A percentile compares a stretch with the other conserved stretches of the same genome.
These are phyloP conservation scores for Xylariaceae sp. DNA, from an alignment of 2,329 filamentous ascomycete species.

Conservation along the genomic window DNA sequence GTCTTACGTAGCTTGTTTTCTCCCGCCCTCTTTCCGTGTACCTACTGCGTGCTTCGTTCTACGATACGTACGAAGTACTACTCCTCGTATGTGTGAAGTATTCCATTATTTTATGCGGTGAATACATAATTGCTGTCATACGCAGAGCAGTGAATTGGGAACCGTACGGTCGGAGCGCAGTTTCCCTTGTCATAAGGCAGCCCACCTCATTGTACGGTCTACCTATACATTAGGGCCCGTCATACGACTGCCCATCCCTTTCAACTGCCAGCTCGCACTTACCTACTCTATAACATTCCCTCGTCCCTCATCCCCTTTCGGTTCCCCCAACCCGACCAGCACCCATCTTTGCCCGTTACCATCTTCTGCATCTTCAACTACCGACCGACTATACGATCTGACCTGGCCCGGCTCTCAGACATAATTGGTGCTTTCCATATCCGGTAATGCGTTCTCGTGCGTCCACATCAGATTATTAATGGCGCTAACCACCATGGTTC, in stretches of 20 bases:
- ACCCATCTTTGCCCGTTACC: not conserved
- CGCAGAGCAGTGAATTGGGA: no score
- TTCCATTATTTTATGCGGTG: not conserved
- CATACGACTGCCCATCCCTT: not conserved
- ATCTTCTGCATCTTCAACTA: not conserved
- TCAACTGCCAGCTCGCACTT: not conserved
- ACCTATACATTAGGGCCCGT: not conserved
- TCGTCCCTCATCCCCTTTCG: not conserved
- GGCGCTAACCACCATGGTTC: slow-evolving; percentile 6
- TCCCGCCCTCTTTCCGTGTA: not conserved
- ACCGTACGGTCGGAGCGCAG: no score
- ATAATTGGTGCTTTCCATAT: slow-evolving; percentile 17
- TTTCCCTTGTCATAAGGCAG: not conserved
- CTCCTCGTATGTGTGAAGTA: not conserved
- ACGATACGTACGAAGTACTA: no score
- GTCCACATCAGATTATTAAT: not conserved
- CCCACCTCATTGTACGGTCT: not conserved
- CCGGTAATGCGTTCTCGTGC: slow-evolving; percentile 11
- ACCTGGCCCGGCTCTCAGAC: slow-evolving; percentile 1
- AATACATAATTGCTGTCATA: not conserved
- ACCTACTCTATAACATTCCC: not conserved
- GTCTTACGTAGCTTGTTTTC: not conserved
- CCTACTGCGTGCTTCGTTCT: no score
- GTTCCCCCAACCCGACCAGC: not conserved
- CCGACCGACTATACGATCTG: not conserved